phyloP scores from a whole-genome alignment of 306 rosid genomes.

The Prunus campanulata region DNA sequence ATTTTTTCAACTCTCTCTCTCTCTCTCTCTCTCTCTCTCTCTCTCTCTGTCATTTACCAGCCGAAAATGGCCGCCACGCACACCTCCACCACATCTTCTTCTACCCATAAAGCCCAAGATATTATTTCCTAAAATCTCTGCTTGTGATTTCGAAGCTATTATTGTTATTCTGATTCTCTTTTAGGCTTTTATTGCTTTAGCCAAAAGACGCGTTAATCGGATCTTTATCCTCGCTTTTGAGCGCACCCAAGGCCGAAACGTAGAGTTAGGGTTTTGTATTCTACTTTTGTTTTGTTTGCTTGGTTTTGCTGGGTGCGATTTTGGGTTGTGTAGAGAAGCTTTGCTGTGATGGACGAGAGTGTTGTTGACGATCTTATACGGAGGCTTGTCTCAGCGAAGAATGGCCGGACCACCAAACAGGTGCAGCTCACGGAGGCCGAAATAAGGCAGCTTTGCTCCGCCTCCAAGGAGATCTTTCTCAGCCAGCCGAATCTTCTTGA shows the following conservation, averaged over 20 bases:
- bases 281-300: neutral
- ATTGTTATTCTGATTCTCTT: neutral
- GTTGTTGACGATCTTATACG: constrained; percentile 60
- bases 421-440: constrained; percentile 71
- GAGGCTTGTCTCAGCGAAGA: constrained; percentile 60
- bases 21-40: constrained; percentile 13
- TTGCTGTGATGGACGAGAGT: constrained; percentile 49
- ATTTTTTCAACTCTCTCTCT: constrained; percentile 4
- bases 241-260: neutral
- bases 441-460: constrained; percentile 53
- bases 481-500: constrained; percentile 84
- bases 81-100: constrained; percentile 18
- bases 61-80: constrained; percentile 49
- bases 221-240: neutral
- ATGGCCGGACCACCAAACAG: constrained; percentile 70
- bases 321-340: neutral
- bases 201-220: neutral
- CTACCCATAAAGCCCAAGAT: neutral
- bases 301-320: neutral
- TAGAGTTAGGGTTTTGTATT: constrained; percentile 10
- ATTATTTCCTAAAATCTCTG: neutral
- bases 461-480: constrained; percentile 73
- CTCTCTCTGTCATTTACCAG: constrained; percentile 22
- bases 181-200: neutral
- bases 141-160: neutral